Conservation (phyloP, 495 filamentous ascomycete genomes). For the Aspergillus incahuasiensis region DNA sequence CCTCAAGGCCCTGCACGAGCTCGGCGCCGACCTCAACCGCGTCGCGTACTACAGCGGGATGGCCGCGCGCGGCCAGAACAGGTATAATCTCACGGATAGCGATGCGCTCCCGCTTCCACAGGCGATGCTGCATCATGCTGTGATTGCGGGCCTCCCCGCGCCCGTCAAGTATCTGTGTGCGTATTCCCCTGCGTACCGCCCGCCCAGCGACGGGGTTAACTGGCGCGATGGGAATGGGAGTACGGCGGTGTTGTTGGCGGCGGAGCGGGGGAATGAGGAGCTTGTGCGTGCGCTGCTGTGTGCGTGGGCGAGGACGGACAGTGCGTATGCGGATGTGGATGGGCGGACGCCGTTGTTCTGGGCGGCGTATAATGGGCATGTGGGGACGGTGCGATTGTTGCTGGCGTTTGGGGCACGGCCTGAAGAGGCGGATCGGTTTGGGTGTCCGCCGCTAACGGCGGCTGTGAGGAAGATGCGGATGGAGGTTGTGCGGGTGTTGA, state of each 20-base stretch:
- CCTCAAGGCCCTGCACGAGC: not conserved
- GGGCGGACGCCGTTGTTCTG: not conserved
- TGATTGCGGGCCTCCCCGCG: not conserved
- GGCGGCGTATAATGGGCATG: not conserved
- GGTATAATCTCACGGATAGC: not conserved
- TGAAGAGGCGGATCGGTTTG: not conserved
- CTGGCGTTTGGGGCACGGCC: not conserved
- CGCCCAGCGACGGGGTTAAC: not conserved
- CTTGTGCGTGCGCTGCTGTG: not conserved
- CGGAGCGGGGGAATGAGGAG: not conserved
- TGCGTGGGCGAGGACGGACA: not conserved
- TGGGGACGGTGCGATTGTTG: not conserved
- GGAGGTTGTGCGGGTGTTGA: too few species aligned
- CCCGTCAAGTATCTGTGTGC: not conserved
- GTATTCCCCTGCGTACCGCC: not conserved
- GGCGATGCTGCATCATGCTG: not conserved
- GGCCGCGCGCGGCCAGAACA: not conserved
- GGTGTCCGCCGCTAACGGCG: too few species aligned
- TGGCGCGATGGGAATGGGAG: not conserved
- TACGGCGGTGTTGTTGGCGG: not conserved
- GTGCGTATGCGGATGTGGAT: not conserved
- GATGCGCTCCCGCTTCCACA: too few species aligned
- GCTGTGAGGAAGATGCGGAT: too few species aligned
- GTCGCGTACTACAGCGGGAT: not conserved
- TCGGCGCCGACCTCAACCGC: not conserved